Evolutionary conservation across 805 yeast species (phyloP), one percentile per base, ranked within the genome.

Genomic region (Wickerhamiella azymoides): DNA sequence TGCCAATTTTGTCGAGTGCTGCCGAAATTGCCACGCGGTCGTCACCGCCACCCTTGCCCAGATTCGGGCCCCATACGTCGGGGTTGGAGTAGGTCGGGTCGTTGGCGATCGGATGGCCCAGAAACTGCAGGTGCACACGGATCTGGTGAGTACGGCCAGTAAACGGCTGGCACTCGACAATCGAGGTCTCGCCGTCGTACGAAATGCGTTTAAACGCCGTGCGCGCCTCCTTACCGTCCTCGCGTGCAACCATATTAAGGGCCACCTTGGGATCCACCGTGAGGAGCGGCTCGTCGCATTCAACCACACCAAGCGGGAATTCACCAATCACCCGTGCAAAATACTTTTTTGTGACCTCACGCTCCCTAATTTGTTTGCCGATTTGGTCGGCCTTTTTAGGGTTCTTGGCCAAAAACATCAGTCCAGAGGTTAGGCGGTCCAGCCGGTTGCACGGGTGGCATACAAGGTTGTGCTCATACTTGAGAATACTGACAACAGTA

Each of bases 91-190:
- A 89, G 2, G 86, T 68, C 2, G 93, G 94, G 61, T 89, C 98
- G 57, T 92, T 86, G 2, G 79, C 83, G 37, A 89, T 89, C 0
- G 97, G 96, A 57, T 68, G 72, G 0, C 96, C 96, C 8, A 86
- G 54, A 50, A 71, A 76, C 57, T 86, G 93, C 47, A 92, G 65
- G 65, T 92, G 98, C 5, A 89, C 93, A 51, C 98, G 67, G 42
- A 89, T 86, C 58, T 89, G 98, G 61, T 89, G 98, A 0, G 96
- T 84, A 55, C 97, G 71, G 0, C 98, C 98, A 0, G 97, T 88
- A 13, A 72, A 60, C 1, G 97, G 97, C 52, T 66, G 71, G 62
- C 96, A 85, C 48, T 74, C 67, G 3, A 92, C 93, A 17, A 86
- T 69, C 46, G 84, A 76, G 7, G 77, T 70, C 36, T 70, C 57